These are phyloP conservation scores for Immersiporthe knoxdaviesiana DNA, from an alignment of 2,329 filamentous ascomycete genomes.

Conservation along the genomic window DNA sequence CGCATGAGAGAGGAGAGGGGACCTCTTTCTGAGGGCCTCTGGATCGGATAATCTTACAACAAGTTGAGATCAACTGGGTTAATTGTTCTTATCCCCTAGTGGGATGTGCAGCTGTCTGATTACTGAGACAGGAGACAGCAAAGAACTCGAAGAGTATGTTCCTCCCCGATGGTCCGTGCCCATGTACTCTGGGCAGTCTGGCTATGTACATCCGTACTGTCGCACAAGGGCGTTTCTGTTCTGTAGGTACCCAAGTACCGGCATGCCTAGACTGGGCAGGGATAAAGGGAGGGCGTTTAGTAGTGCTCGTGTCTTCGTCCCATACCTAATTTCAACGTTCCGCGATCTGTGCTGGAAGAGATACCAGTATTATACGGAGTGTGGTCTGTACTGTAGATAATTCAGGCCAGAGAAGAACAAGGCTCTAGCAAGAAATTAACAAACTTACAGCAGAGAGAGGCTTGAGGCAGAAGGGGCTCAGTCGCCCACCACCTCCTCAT, in stretches of 20 bases:
- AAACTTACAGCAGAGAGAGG: not conserved
- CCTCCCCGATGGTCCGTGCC: constrained; percentile 4
- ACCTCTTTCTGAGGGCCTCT: not conserved
- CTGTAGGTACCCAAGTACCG: constrained; percentile 23
- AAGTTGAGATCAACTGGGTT: constrained; percentile 4
- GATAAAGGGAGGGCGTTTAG: constrained; percentile 17
- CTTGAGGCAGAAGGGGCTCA: not conserved
- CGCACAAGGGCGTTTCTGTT: not conserved
- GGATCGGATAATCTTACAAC: not conserved
- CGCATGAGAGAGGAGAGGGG: constrained; percentile 8
- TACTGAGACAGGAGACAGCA: not conserved
- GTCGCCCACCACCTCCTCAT: not conserved
- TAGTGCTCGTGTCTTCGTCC: constrained; percentile 18
- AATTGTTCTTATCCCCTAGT: constrained; percentile 1
- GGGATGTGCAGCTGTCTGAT: not conserved
- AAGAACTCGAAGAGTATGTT: not conserved
- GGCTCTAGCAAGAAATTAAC: not conserved
- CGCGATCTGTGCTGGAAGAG: constrained; percentile 19
- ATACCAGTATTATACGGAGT: too few relatives aligned
- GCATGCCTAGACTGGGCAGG: constrained; percentile 21
- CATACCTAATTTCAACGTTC: constrained; percentile 29
- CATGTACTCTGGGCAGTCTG: not conserved
- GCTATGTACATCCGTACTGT: not conserved
- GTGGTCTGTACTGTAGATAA: too few relatives aligned
- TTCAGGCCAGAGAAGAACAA: not conserved